These are phyloP conservation scores for Quercus lobata DNA, from an alignment of 331 rosid genomes.

Conservation along the genomic window DNA sequence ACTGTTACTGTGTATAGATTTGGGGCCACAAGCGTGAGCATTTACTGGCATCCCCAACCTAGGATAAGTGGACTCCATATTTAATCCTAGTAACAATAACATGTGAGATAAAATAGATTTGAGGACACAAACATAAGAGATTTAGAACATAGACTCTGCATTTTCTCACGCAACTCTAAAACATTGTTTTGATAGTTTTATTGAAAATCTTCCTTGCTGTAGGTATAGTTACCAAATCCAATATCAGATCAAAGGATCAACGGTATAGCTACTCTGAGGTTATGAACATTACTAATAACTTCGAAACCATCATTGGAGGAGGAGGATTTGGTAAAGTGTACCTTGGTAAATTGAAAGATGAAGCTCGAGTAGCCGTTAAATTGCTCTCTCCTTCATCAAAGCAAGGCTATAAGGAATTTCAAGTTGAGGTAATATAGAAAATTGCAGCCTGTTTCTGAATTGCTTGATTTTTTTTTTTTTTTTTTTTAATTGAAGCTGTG, in stretches of 20 bases:
- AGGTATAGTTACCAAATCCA: background rate
- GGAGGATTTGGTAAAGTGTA: constrained; percentile 38
- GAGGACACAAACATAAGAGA: background rate
- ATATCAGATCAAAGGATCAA: background rate
- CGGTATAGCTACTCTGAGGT: background rate
- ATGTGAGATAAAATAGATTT: background rate
- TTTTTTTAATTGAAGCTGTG: background rate
- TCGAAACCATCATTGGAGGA: constrained; percentile 3
- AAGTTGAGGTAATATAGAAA: constrained; percentile 16
- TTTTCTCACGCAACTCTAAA: background rate
- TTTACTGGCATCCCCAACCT: background rate
- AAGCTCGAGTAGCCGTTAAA: constrained; percentile 20
- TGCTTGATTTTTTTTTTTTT: background rate
- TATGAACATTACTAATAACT: constrained; percentile 12
- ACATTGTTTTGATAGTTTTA: no score
- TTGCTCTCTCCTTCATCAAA: constrained; percentile 21
- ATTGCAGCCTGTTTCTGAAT: background rate
- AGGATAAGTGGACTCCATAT: background rate
- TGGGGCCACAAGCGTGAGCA: background rate
- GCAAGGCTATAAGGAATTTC: constrained; percentile 29
- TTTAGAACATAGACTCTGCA: background rate
- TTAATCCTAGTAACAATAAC: background rate
- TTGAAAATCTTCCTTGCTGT: no score
- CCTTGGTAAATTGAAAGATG: constrained; percentile 12
- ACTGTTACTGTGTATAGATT: background rate